Conservation (phyloP, 345 rosid genomes). For the Dipteronia dyeriana region DNA sequence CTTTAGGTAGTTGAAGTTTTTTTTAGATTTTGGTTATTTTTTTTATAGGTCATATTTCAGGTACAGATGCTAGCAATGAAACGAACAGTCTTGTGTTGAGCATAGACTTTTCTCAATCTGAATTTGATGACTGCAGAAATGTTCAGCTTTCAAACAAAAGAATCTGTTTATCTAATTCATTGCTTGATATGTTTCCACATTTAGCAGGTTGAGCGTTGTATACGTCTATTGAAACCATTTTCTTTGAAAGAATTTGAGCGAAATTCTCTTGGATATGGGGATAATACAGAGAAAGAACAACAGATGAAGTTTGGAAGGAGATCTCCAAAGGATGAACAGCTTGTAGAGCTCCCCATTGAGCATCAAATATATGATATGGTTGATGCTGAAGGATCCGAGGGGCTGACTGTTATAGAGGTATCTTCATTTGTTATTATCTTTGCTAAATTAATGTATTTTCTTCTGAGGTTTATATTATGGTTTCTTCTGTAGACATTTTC, state of each 20-base stretch:
- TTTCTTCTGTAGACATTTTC: neutral
- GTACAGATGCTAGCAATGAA: neutral
- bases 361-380: slow-evolving; percentile 88
- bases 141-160: neutral
- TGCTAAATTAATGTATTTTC: neutral
- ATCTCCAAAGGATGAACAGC: slow-evolving; percentile 57
- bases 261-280: slow-evolving; percentile 31
- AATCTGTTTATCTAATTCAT: neutral
- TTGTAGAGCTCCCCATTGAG: slow-evolving; percentile 77
- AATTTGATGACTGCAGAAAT: slow-evolving; percentile 3
- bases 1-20: slow-evolving; percentile 14
- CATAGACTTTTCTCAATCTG: slow-evolving; percentile 1
- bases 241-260: slow-evolving; percentile 44
- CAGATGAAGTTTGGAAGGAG: slow-evolving; percentile 75
- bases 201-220: slow-evolving; percentile 66
- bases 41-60: slow-evolving; percentile 6
- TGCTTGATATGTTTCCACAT: slow-evolving; percentile 21
- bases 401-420: slow-evolving; percentile 76
- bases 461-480: neutral
- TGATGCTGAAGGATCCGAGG: slow-evolving; percentile 73
- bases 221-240: slow-evolving; percentile 56
- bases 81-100: neutral
- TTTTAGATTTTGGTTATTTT: slow-evolving; percentile 13
- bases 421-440: slow-evolving; percentile 17
- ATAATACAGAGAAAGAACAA: slow-evolving; percentile 41